Evolutionary conservation across 1,139 yeast species (phyloP).

Genomic region (Kodamaea anthophila): DNA sequence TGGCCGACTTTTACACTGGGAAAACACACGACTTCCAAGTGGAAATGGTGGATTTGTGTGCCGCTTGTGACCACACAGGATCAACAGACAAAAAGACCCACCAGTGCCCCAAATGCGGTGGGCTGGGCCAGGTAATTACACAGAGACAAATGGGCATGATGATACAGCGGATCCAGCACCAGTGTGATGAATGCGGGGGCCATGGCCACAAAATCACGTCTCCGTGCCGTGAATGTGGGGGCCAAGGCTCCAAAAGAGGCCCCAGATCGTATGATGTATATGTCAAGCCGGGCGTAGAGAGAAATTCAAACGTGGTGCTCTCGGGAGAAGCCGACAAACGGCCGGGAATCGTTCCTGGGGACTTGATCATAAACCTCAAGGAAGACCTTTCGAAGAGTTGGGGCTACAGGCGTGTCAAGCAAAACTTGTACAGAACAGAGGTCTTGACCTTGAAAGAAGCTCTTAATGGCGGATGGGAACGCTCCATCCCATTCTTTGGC

Average conservation of each 20-base stretch:
- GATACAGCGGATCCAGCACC: conserved; percentile 76
- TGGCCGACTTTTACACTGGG: conserved; percentile 70
- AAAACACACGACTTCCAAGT: conserved; percentile 54
- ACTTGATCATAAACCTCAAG: conserved; percentile 52
- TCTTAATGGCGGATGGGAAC: conserved; percentile 68
- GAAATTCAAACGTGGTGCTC: conserved; percentile 53
- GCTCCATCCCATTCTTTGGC: conserved; percentile 64
- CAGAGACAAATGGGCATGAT: conserved; percentile 81
- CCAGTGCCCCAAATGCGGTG: conserved; percentile 63
- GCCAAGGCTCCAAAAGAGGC: conserved; percentile 56
- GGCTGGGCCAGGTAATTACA: conserved; percentile 64
- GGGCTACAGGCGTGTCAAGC: conserved; percentile 82
- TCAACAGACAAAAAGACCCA: conserved; percentile 69
- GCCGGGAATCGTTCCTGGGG: conserved; percentile 82
- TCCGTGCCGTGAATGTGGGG: conserved; percentile 65
- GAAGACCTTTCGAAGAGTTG: conserved; percentile 54
- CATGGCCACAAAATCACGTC: conserved; percentile 60
- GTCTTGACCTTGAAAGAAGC: conserved; percentile 70
- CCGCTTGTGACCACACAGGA: conserved; percentile 76
- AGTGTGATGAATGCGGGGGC: conserved; percentile 79
- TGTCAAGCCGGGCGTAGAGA: conserved; percentile 63
- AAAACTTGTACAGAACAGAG: conserved; percentile 76
- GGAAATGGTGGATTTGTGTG: conserved; percentile 69
- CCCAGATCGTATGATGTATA: conserved; percentile 54
- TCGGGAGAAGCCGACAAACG: conserved; percentile 78